These are phyloP conservation scores for Ricinus communis DNA, from an alignment of 345 rosid species.

Conservation along the genomic window DNA sequence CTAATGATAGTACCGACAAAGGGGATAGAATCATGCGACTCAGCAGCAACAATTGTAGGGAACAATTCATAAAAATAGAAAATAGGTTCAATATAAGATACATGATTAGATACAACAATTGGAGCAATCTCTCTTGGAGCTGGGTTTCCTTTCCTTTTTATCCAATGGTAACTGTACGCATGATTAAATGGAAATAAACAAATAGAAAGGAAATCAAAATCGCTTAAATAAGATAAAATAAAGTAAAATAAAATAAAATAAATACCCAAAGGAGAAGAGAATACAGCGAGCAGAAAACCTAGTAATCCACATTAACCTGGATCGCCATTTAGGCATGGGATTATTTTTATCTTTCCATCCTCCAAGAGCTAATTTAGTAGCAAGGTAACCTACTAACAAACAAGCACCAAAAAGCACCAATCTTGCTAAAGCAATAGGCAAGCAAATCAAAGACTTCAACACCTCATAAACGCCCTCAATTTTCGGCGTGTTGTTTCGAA, in stretches of 20 bases:
- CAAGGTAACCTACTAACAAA: slow-evolving; percentile 62
- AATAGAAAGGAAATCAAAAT: neutral
- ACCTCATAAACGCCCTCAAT: slow-evolving; percentile 69
- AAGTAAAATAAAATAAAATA: neutral
- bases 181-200: neutral
- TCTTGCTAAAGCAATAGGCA: slow-evolving; percentile 66
- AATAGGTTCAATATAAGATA: slow-evolving; percentile 89
- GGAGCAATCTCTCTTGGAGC: slow-evolving; percentile 88
- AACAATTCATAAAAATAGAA: slow-evolving; percentile 88
- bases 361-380: slow-evolving; percentile 66
- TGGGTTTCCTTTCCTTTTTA: slow-evolving; percentile 83
- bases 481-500: slow-evolving; percentile 55
- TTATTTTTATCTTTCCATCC: slow-evolving; percentile 88
- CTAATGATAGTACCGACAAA: slow-evolving; percentile 95
- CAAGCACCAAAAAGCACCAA: slow-evolving; percentile 63
- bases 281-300: slow-evolving; percentile 69
- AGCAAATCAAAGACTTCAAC: slow-evolving; percentile 59
- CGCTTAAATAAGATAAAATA: neutral
- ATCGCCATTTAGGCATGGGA: slow-evolving; percentile 91
- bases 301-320: slow-evolving; percentile 85
- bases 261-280: slow-evolving; percentile 90
- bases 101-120: slow-evolving; percentile 87
- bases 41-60: slow-evolving; percentile 92
- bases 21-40: slow-evolving; percentile 90
- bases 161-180: slow-evolving; percentile 86